Conservation (phyloP, 2,329 filamentous ascomycete species). For the Elsinoe necatrix region DNA sequence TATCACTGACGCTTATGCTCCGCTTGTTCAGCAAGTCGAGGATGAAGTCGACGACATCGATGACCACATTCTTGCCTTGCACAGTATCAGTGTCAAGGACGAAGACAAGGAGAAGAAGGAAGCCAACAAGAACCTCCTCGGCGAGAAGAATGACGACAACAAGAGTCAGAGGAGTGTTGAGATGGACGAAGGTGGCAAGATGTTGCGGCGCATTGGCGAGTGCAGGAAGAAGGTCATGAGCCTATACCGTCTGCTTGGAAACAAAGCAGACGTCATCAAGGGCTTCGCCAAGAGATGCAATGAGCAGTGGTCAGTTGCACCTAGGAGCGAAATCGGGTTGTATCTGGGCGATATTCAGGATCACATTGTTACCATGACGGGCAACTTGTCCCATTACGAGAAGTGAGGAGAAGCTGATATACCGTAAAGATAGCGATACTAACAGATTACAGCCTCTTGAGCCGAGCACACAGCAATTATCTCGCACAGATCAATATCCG, state of each 20-base stretch:
- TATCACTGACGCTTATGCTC: slow-evolving; percentile 92
- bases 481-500: slow-evolving; percentile 98
- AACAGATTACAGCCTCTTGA: slow-evolving; percentile 58
- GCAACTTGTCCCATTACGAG: slow-evolving; percentile 91
- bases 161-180: slow-evolving; percentile 28
- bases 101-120: slow-evolving; percentile 21
- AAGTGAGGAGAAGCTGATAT: slow-evolving; percentile 53
- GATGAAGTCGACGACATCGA: slow-evolving; percentile 97
- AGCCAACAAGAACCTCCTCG: slow-evolving; percentile 18
- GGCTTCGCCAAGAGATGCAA: slow-evolving; percentile 98
- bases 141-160: slow-evolving; percentile 23
- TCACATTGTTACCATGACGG: slow-evolving; percentile 98
- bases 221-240: slow-evolving; percentile 97
- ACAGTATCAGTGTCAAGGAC: slow-evolving; percentile 45
- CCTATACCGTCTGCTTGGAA: slow-evolving; percentile 82
- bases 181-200: slow-evolving; percentile 55
- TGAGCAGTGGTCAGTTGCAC: slow-evolving; percentile 94
- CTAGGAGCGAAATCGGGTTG: slow-evolving; percentile 89
- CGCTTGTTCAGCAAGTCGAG: slow-evolving; percentile 85
- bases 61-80: slow-evolving; percentile 76
- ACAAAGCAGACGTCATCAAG: slow-evolving; percentile 98
- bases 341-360: slow-evolving; percentile 98
- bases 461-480: slow-evolving; percentile 89
- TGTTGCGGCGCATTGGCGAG: slow-evolving; percentile 86
- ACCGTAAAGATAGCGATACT: slow-evolving; percentile 16